Conservation (phyloP, 371 early-diverging fungal genomes). For the Mucor irregularis region DNA sequence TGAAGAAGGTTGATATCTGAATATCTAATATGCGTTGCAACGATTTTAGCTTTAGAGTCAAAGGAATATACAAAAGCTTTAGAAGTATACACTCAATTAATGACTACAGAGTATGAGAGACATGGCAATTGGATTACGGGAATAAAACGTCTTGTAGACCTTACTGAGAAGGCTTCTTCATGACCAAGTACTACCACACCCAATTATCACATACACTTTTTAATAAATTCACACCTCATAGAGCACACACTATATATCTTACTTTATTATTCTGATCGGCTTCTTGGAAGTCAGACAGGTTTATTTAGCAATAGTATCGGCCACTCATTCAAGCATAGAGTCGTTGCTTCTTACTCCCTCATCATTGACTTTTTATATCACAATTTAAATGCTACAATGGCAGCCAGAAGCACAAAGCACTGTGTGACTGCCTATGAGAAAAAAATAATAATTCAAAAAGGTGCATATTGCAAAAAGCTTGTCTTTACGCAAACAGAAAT, state of each 20-base stretch:
- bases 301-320: too few relatives aligned
- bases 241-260: too few relatives aligned
- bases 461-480: too few relatives aligned
- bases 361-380: too few relatives aligned
- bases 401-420: too few relatives aligned
- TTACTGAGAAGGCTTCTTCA: constrained; percentile 28
- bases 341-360: too few relatives aligned
- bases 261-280: neutral
- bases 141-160: constrained; percentile 63
- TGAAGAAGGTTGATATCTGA: neutral
- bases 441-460: neutral
- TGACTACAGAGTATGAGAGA: constrained; percentile 63
- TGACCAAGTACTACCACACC: neutral
- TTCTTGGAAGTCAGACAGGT: neutral
- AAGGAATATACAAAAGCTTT: constrained; percentile 44
- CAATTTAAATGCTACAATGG: too few relatives aligned
- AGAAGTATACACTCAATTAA: constrained; percentile 59
- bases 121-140: constrained; percentile 71
- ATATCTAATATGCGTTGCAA: neutral
- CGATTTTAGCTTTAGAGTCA: constrained; percentile 22
- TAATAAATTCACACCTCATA: neutral
- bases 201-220: neutral
- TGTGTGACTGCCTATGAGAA: too few relatives aligned
- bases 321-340: too few relatives aligned
- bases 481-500: neutral